Conservation (phyloP, 805 yeast genomes). For the Candida loeiensis region DNA sequence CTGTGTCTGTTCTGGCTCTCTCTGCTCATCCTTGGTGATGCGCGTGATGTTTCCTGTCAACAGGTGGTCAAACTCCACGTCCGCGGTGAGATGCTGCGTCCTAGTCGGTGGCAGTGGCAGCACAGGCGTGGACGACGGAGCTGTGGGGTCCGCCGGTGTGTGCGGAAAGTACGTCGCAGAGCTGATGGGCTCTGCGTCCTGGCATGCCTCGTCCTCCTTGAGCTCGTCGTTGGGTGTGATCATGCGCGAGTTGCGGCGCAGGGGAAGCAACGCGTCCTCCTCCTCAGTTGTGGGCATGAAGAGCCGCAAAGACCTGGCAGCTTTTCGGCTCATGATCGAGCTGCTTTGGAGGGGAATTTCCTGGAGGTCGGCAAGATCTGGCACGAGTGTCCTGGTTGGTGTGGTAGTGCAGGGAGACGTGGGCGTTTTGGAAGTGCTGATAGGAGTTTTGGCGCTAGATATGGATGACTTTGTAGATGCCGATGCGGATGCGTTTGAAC, state of each 20-base stretch:
- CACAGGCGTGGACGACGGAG: slow-evolving; percentile 4
- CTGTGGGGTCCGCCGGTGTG: slow-evolving; percentile 33
- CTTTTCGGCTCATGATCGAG: slow-evolving; percentile 50
- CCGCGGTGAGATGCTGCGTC: slow-evolving; percentile 47
- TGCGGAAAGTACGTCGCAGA: slow-evolving; percentile 74
- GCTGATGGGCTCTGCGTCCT: slow-evolving; percentile 50
- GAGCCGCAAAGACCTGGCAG: slow-evolving; percentile 53
- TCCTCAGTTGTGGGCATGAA: slow-evolving; percentile 37
- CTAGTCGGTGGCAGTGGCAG: slow-evolving; percentile 5
- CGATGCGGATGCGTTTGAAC: background rate
- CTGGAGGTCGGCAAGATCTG: slow-evolving; percentile 3
- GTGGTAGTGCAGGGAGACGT: no score
- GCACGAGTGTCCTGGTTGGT: background rate
- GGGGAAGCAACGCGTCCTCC: slow-evolving; percentile 7
- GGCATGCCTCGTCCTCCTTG: slow-evolving; percentile 1
- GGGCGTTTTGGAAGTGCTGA: no score
- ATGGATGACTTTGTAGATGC: no score
- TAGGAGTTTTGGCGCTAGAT: no score
- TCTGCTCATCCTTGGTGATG: slow-evolving; percentile 10
- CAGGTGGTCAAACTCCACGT: slow-evolving; percentile 44
- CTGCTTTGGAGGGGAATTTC: slow-evolving; percentile 7
- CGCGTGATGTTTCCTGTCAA: slow-evolving; percentile 29
- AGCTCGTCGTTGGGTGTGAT: slow-evolving; percentile 4
- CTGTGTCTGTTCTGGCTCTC: background rate
- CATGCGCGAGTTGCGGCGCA: slow-evolving; percentile 10